Conservation (phyloP, 2,329 filamentous ascomycete species). For the Colletotrichum lupini region DNA sequence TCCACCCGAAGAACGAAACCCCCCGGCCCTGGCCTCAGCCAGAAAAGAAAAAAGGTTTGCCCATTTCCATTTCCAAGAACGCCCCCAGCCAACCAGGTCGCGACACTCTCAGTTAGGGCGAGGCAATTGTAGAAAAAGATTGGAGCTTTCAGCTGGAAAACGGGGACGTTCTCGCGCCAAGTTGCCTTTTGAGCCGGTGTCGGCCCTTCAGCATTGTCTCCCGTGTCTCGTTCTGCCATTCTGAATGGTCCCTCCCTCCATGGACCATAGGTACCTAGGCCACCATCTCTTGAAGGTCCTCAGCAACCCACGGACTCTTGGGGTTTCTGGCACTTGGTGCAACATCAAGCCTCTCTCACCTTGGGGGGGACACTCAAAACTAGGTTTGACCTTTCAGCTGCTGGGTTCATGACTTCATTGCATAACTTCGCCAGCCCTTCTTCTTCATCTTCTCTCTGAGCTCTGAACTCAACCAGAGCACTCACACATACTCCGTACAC, state of each 20-base stretch:
- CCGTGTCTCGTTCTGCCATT: background rate
- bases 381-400: slow-evolving; percentile 9
- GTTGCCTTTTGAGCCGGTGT: slow-evolving; percentile 25
- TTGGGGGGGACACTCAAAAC: background rate
- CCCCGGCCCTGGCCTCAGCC: background rate
- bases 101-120: background rate
- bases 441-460: background rate
- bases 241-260: background rate
- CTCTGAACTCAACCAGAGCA: background rate
- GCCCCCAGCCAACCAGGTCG: background rate
- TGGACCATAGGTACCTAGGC: too few species aligned
- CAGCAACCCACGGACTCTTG: background rate
- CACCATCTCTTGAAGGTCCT: background rate
- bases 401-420: slow-evolving; percentile 16
- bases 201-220: slow-evolving; percentile 13
- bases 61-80: background rate
- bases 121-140: background rate
- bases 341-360: too few species aligned
- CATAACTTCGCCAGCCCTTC: slow-evolving; percentile 4
- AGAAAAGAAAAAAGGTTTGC: background rate
- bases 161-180: slow-evolving; percentile 16
- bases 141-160: background rate
- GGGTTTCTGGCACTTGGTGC: background rate
- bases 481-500: background rate
- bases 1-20: background rate